These are phyloP conservation scores for Eucalyptus regnans DNA, from an alignment of 345 rosid genomes.

Conservation along the genomic window DNA sequence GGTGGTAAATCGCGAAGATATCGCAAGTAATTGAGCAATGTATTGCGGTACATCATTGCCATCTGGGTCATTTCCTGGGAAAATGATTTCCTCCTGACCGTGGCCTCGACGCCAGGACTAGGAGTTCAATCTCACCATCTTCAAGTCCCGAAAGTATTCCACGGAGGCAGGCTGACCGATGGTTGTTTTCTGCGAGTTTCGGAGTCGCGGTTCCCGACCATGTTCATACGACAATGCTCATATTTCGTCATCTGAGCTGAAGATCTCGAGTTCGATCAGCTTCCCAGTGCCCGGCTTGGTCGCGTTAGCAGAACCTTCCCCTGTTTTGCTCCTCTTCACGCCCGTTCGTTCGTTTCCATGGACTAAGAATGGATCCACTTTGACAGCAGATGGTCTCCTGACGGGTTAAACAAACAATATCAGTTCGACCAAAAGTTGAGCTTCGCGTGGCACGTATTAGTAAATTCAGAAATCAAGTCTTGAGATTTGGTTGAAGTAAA, in stretches of 20 bases:
- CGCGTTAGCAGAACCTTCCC: conserved; percentile 6
- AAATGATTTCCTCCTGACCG: background rate
- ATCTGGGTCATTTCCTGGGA: background rate
- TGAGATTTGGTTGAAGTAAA: background rate
- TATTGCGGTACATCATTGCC: background rate
- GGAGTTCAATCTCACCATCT: background rate
- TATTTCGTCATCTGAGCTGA: conserved; percentile 63
- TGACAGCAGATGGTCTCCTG: conserved; percentile 45
- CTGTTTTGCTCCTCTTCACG: conserved; percentile 36
- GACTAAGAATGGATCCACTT: conserved; percentile 10
- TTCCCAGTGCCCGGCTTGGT: conserved; percentile 17
- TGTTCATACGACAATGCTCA: background rate
- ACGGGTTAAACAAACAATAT: background rate
- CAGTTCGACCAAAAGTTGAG: background rate
- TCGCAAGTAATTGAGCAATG: background rate
- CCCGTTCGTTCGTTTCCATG: conserved; percentile 8
- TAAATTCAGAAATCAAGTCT: background rate
- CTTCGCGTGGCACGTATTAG: background rate
- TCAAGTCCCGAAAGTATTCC: background rate
- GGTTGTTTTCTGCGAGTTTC: background rate
- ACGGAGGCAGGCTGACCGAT: background rate
- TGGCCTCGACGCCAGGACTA: background rate
- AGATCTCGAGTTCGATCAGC: conserved; percentile 56
- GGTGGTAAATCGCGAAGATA: background rate
- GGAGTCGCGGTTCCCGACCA: background rate